Percentiles rank a stretch among this genome's conserved stretches.
Evolutionary conservation across 1,284 basidiomycete species (phyloP).

Genomic region (Coniferiporia weirii): DNA sequence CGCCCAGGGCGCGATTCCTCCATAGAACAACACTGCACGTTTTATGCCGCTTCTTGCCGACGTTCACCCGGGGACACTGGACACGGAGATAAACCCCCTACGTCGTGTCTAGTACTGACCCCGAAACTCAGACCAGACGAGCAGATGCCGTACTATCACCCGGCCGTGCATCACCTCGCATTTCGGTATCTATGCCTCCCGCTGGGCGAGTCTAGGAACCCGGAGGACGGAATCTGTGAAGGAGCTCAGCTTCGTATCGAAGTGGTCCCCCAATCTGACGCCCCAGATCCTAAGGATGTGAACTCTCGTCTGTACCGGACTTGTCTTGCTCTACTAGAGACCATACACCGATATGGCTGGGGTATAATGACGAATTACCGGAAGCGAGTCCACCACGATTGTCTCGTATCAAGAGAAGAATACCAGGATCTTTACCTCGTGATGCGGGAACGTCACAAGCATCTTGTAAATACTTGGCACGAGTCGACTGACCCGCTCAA

Average conservation of each 20-base stretch:
- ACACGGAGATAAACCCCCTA: constrained; percentile 21
- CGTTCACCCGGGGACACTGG: background rate
- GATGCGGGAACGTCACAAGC: constrained; percentile 80
- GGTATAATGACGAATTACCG: constrained; percentile 76
- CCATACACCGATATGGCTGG: constrained; percentile 81
- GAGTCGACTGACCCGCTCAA: constrained; percentile 81
- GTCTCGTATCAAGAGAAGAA: constrained; percentile 65
- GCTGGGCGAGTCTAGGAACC: constrained; percentile 22
- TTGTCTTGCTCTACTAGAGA: constrained; percentile 73
- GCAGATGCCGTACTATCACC: constrained; percentile 75
- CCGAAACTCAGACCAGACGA: constrained; percentile 45
- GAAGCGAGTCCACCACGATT: constrained; percentile 85
- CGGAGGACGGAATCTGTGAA: constrained; percentile 17
- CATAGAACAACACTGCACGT: constrained; percentile 72
- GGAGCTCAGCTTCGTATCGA: constrained; percentile 42
- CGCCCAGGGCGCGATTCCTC: constrained; percentile 61
- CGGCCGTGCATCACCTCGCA: constrained; percentile 64
- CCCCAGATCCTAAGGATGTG: constrained; percentile 37
- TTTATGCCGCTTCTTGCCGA: constrained; percentile 38
- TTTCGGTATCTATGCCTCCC: constrained; percentile 53
- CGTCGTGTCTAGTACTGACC: constrained; percentile 54
- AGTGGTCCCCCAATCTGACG: constrained; percentile 47
- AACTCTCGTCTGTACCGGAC: constrained; percentile 75
- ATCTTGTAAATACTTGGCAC: constrained; percentile 68
- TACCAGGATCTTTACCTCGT: constrained; percentile 90